Evolutionary conservation across 768 basidiomycete species (phyloP).

Genomic region (Kockovaella imperatae): DNA sequence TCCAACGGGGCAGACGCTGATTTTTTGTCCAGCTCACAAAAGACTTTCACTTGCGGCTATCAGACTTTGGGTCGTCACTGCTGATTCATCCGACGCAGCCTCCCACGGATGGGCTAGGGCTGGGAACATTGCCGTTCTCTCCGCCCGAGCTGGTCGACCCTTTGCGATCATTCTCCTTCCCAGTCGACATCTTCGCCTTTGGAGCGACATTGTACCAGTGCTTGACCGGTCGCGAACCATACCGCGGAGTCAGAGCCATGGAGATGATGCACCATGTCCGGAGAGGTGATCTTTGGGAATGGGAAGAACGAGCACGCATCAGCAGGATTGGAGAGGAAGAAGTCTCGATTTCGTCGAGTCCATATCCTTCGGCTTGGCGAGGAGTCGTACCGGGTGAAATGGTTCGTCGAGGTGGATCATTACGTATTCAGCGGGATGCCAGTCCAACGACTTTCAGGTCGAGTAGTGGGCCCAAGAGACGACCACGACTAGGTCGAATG

Average conservation of each 20-base stretch:
- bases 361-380: conserved; percentile 27
- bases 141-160: conserved; percentile 47
- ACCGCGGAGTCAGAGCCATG: conserved; percentile 36
- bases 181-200: conserved; percentile 48
- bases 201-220: conserved; percentile 47
- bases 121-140: conserved; percentile 48
- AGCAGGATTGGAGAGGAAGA: conserved; percentile 18
- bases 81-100: conserved; percentile 38
- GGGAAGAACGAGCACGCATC: conserved; percentile 42
- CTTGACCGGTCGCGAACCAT: conserved; percentile 46
- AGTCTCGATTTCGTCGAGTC: conserved; percentile 12
- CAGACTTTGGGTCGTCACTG: conserved; percentile 48
- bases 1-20: background rate
- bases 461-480: no score
- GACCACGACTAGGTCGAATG: conserved; percentile 23
- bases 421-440: conserved; percentile 15
- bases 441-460: background rate
- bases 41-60: conserved; percentile 42
- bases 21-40: conserved; percentile 22
- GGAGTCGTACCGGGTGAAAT: conserved; percentile 5
- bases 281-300: conserved; percentile 45
- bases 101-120: conserved; percentile 45
- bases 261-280: conserved; percentile 47
- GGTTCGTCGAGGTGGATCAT: conserved; percentile 26
- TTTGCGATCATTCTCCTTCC: conserved; percentile 43